Base-by-base conservation (phyloP, 306 rosid genomes). In the Fagus sylvatica region DNA sequence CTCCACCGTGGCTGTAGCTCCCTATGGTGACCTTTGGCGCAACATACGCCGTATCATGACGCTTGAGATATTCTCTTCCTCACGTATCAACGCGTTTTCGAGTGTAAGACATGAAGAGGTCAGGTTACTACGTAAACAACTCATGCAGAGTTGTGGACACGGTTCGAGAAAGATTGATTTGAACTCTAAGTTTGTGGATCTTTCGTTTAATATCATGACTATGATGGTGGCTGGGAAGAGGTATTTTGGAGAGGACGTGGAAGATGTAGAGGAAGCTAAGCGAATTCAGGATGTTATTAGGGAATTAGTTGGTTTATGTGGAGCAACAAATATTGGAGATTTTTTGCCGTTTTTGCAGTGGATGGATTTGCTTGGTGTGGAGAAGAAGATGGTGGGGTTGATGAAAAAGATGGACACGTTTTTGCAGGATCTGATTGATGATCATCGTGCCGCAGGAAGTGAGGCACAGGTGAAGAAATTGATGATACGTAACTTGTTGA, bases 21-120 rank as follows among this genome's bases (percentile, higher is more conserved):
- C 71, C 30, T 71, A 82, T 36, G 76, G 86, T 1, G 69, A 84
- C 39, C 83, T 49, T 40, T 84, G 88, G 85, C 75, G 81, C 13
- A 73, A 57, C 16, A 68, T 76, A 11, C 66, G 36, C 66, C 51
- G 15, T 46, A 46, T 46, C 51, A 2, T 46, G 51, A 46, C 51
- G 1, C 51, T 46, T 46, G 15, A 46, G 51, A 46, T 46, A 46
- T 13, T 46, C 51, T 46, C 51, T 46, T 46, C 51, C 51, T 46
- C 51, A 8, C 51, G 15, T 46, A 46, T 46, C 51, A 46, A 10
- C 51, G 51, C 51, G 51, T 46, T 46, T 46, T 46, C 51, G 0
- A 10, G 51, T 46, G 51, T 46, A 8, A 10, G 51, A 46, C 4
- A 46, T 8, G 51, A 46, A 10, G 51, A 46, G 51, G 15, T 10